Conservation (phyloP, 768 basidiomycete genomes). For the Tremella yokohamensis region DNA sequence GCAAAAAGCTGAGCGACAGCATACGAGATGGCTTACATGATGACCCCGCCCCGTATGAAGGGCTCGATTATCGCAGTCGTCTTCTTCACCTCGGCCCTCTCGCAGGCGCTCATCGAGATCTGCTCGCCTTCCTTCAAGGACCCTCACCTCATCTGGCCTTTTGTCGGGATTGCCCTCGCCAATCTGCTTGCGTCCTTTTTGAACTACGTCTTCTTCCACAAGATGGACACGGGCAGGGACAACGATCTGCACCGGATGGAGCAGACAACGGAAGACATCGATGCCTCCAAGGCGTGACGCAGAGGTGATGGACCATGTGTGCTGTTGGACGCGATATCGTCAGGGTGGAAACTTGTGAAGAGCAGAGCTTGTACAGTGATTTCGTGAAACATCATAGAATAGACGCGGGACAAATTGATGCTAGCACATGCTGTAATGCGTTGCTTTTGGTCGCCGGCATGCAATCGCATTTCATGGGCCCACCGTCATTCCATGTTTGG, state of each 20-base stretch:
- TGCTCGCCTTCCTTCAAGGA: slow-evolving; percentile 28
- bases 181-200: slow-evolving; percentile 6
- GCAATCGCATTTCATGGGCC: no score
- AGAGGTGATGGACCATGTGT: no score
- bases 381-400: no score
- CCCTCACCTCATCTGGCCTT: slow-evolving; percentile 43
- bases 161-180: slow-evolving; percentile 14
- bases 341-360: no score
- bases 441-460: no score
- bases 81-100: slow-evolving; percentile 42
- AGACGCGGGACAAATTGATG: no score
- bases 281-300: no score
- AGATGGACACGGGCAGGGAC: slow-evolving; percentile 7
- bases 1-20: slow-evolving; percentile 7
- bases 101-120: slow-evolving; percentile 27
- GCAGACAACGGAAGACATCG: slow-evolving; percentile 13
- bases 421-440: no score
- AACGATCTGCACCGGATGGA: slow-evolving; percentile 18
- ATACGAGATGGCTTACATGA: slow-evolving; percentile 45
- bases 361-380: no score
- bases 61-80: slow-evolving; percentile 37
- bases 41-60: slow-evolving; percentile 40
- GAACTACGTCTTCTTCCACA: slow-evolving; percentile 14
- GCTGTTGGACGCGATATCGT: no score
- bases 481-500: no score